Conservation (phyloP, 2,329 filamentous ascomycete species). For the Colletotrichum sp. region DNA sequence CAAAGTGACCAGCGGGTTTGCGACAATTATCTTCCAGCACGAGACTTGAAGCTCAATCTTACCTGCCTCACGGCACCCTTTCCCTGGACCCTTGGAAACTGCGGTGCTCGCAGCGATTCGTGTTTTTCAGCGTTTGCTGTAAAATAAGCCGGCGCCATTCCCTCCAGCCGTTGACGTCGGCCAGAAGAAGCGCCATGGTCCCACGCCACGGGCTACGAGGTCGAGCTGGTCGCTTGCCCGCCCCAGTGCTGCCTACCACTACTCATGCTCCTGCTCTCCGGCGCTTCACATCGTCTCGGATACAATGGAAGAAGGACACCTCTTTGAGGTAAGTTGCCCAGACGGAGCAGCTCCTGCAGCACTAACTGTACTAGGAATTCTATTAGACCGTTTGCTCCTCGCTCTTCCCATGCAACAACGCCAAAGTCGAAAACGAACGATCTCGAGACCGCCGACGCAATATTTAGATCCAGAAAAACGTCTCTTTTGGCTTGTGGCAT, state of each 20-base stretch:
- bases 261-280: neutral
- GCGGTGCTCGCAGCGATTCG: neutral
- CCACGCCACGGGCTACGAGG: neutral
- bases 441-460: constrained; percentile 15
- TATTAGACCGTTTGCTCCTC: neutral
- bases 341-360: neutral
- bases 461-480: constrained; percentile 14
- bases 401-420: neutral
- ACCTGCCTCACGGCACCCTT: too few species aligned
- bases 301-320: neutral
- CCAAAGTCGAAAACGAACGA: neutral
- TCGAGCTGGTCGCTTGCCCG: neutral
- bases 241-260: neutral
- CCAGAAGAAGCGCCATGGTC: neutral
- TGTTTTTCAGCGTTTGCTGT: neutral
- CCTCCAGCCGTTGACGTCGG: neutral
- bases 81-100: neutral
- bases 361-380: neutral
- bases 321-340: neutral
- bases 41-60: neutral
- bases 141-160: neutral
- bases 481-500: constrained; percentile 15
- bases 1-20: neutral
- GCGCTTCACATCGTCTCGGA: neutral
- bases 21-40: neutral